Percentiles rank a stretch among this genome's conserved stretches.
phyloP scores from a whole-genome alignment of 768 basidiomycete species.

The Boletus rex-veris region DNA sequence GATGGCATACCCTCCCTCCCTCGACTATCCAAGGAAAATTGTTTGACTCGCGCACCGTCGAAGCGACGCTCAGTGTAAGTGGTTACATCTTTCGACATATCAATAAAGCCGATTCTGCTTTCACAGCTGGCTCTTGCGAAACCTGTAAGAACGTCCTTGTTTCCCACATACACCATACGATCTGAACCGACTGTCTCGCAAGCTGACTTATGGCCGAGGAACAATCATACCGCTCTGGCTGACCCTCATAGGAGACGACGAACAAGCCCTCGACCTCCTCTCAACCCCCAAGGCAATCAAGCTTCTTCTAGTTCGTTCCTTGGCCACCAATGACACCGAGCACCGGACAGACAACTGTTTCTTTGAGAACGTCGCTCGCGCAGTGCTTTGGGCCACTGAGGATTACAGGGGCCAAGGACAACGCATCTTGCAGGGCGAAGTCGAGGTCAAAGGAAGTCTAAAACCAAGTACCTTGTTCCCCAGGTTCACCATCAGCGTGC shows the following conservation, averaged over 20 bases:
- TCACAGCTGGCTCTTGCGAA: conserved; percentile 46
- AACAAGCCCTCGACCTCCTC: conserved; percentile 49
- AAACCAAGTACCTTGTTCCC: conserved; percentile 45
- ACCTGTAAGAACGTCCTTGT: conserved; percentile 34
- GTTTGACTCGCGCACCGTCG: conserved; percentile 31
- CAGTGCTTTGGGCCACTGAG: conserved; percentile 43
- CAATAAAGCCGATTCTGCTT: background rate
- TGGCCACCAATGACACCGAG: conserved; percentile 39
- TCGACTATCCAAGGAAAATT: conserved; percentile 34
- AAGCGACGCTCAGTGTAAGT: conserved; percentile 33
- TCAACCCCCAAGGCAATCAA: conserved; percentile 38
- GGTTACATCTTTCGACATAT: background rate
- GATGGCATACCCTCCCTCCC: conserved; percentile 36
- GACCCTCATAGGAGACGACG: conserved; percentile 43
- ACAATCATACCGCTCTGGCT: conserved; percentile 49
- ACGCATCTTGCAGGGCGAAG: conserved; percentile 47
- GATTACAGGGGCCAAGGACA: conserved; percentile 29
- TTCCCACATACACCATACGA: background rate
- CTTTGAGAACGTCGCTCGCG: conserved; percentile 38
- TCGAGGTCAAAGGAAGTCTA: conserved; percentile 43
- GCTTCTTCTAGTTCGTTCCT: conserved; percentile 43
- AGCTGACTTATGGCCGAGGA: conserved; percentile 52
- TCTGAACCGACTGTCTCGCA: background rate
- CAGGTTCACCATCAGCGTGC: conserved; percentile 46
- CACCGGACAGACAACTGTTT: conserved; percentile 48